A percentile compares a stretch with the other conserved stretches of the same genome.
Evolutionary conservation across 2,329 filamentous ascomycete species (phyloP).

Genomic region (Claviceps pusilla): DNA sequence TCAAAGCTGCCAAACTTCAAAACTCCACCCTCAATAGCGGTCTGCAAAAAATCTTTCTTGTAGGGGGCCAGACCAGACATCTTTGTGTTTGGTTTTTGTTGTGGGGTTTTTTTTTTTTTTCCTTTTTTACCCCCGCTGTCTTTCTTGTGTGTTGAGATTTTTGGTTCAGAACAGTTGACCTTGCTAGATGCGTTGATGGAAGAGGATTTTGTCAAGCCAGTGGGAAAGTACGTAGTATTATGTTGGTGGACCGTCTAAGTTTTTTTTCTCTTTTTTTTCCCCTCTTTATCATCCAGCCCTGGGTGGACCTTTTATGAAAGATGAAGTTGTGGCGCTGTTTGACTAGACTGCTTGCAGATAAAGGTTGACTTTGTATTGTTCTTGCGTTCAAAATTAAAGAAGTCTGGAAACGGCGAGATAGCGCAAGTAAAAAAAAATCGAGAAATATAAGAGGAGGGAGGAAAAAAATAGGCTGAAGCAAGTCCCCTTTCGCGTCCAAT

Average conservation of each 20-base stretch:
- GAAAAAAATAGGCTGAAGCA: no score
- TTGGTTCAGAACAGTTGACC: no score
- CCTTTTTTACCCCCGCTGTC: neutral
- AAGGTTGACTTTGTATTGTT: slow-evolving; percentile 3
- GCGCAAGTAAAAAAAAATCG: no score
- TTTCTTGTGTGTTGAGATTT: neutral
- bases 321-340: neutral
- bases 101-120: neutral
- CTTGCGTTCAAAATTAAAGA: no score
- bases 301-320: neutral
- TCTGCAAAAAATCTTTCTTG: slow-evolving; percentile 59
- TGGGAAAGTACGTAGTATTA: no score
- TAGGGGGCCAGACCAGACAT: slow-evolving; percentile 36
- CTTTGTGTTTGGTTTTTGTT: neutral
- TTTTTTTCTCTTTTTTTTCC: neutral
- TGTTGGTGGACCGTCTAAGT: no score
- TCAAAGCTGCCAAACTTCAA: slow-evolving; percentile 74
- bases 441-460: no score
- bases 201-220: no score
- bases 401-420: no score
- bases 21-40: slow-evolving; percentile 52
- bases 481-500: no score
- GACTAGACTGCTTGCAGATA: neutral
- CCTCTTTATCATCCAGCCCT: neutral
- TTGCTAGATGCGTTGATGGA: no score